Percentiles rank a stretch among this genome's conserved stretches.
These are phyloP conservation scores for Chlamydomonas schloesseri DNA, from an alignment of 139 green algal genomes.

Conservation along the genomic window DNA sequence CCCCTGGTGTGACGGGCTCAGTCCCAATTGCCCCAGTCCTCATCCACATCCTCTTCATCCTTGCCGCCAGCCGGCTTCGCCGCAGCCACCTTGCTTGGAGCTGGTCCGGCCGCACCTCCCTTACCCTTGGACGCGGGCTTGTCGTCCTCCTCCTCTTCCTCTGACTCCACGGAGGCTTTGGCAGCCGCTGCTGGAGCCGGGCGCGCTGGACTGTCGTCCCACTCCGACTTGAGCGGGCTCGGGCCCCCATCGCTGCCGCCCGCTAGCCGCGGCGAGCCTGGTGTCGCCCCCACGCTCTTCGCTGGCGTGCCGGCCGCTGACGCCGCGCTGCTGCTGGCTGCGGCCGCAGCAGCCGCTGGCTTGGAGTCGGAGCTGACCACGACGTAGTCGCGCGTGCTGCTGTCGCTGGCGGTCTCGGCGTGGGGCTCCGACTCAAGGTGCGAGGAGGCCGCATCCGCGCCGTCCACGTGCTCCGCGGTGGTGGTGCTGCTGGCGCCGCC, in stretches of 20 bases:
- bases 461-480: no score
- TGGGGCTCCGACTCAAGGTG: constrained; percentile 21
- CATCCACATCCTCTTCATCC: constrained; percentile 43
- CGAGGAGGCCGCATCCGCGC: neutral
- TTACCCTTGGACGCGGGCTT: neutral
- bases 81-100: neutral
- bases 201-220: no score
- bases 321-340: no score
- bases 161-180: neutral
- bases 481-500: neutral
- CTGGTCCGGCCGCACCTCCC: no score
- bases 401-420: constrained; percentile 38
- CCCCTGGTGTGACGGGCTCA: neutral
- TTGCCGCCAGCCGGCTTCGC: neutral
- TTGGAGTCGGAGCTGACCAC: constrained; percentile 23
- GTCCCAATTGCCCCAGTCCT: constrained; percentile 54
- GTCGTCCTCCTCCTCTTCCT: neutral
- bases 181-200: neutral
- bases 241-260: no score
- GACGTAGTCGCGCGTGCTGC: constrained; percentile 37
- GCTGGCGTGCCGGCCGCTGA: no score
- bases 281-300: no score
- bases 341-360: neutral
- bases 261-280: no score
- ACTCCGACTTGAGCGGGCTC: no score